A percentile compares a stretch with the other conserved stretches of the same genome.
phyloP scores from a whole-genome alignment of 805 yeast genomes.

The Nakazawaea peltata region DNA sequence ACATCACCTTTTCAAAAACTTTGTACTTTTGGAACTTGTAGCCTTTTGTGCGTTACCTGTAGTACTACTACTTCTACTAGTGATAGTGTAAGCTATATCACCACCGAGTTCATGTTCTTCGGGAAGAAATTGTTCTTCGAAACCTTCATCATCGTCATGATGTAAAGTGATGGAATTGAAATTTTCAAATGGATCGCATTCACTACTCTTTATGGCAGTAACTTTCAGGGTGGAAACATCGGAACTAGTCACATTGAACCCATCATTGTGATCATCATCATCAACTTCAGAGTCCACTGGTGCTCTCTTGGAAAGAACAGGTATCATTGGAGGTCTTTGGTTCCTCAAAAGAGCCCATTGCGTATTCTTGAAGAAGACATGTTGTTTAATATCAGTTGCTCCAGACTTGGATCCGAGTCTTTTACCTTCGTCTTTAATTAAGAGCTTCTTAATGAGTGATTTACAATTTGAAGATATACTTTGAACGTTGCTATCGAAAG shows the following conservation, averaged over 20 bases:
- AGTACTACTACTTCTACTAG: slow-evolving; percentile 15
- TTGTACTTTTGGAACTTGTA: slow-evolving; percentile 10
- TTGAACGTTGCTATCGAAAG: slow-evolving; percentile 55
- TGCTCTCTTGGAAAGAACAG: slow-evolving; percentile 40
- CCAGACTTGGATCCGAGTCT: slow-evolving; percentile 90
- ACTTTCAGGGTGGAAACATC: not conserved
- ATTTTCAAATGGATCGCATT: slow-evolving; percentile 68
- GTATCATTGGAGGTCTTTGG: slow-evolving; percentile 93
- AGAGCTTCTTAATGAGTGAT: slow-evolving; percentile 66
- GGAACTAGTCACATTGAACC: not conserved
- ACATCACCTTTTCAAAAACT: slow-evolving; percentile 20
- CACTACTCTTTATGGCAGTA: not conserved
- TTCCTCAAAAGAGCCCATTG: slow-evolving; percentile 95
- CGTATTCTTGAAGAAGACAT: slow-evolving; percentile 81
- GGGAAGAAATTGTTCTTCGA: too few species aligned
- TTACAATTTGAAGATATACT: slow-evolving; percentile 67
- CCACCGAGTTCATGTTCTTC: slow-evolving; percentile 39
- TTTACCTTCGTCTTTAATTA: slow-evolving; percentile 83
- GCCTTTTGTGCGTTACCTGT: not conserved
- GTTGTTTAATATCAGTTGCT: slow-evolving; percentile 89
- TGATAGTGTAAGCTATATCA: slow-evolving; percentile 50
- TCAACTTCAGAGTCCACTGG: slow-evolving; percentile 6
- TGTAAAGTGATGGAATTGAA: slow-evolving; percentile 83
- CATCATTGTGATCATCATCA: slow-evolving; percentile 12
- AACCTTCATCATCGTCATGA: slow-evolving; percentile 49